Evolutionary conservation across 202 grass and related monocot species (phyloP).

Genomic region (Zoysia matrella): DNA sequence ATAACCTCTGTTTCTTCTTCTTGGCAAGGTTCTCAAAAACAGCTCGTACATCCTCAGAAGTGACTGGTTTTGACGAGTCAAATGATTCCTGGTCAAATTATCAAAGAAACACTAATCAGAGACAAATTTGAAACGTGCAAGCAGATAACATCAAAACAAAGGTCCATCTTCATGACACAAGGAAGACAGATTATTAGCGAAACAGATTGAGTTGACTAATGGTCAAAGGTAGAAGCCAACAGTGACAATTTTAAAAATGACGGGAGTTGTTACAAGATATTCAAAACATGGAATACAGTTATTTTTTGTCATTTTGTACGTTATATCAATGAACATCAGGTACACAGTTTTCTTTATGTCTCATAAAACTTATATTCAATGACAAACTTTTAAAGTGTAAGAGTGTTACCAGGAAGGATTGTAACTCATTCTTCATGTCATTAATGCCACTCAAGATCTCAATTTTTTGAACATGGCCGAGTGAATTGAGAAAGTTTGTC

Average conservation of each 20-base stretch:
- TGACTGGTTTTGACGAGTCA: conserved; percentile 81
- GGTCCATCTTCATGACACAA: not conserved
- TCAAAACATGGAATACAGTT: not conserved
- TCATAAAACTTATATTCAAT: not conserved
- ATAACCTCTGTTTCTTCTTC: conserved; percentile 94
- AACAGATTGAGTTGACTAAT: not conserved
- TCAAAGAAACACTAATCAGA: conserved; percentile 22
- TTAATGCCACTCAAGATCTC: conserved; percentile 88
- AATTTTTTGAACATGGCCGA: conserved; percentile 94
- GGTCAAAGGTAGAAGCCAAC: not conserved
- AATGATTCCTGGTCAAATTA: conserved; percentile 70
- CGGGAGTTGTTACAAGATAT: not conserved
- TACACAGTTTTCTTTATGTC: not conserved
- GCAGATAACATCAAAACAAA: conserved; percentile 8
- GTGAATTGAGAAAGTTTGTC: conserved; percentile 81
- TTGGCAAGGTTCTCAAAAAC: conserved; percentile 92
- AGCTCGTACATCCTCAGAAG: conserved; percentile 74
- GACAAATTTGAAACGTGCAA: not conserved
- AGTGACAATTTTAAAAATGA: too few species aligned
- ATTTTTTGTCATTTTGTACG: not conserved
- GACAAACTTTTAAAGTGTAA: conserved; percentile 13
- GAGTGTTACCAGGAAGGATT: conserved; percentile 84
- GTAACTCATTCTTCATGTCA: conserved; percentile 93
- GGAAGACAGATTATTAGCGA: not conserved
- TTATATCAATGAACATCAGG: not conserved